Conservation (phyloP, 179 eudicot genomes). For the Amaranthus tricolor region DNA sequence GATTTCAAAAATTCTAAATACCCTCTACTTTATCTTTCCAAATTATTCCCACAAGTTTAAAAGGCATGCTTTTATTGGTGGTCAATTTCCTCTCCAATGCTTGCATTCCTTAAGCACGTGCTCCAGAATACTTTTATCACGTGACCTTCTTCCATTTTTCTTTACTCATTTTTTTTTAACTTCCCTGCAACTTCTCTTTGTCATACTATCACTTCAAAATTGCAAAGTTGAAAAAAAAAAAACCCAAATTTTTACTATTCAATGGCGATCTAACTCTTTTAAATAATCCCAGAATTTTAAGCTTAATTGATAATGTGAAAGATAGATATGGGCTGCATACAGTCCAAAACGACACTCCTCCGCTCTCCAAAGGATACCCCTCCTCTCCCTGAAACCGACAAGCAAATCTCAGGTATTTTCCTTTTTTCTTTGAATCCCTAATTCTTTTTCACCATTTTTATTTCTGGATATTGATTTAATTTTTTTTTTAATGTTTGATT, state of each 20-base stretch:
- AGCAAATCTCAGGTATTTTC: slow-evolving; percentile 55
- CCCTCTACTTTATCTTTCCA: no score
- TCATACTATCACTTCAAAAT: not conserved
- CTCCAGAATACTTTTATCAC: no score
- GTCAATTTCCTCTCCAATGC: no score
- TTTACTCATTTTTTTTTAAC: not conserved
- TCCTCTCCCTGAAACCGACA: slow-evolving; percentile 50
- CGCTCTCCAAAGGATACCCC: slow-evolving; percentile 63
- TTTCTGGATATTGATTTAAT: slow-evolving; percentile 23
- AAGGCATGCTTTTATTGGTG: no score
- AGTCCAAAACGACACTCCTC: slow-evolving; percentile 89
- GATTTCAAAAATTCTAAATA: no score
- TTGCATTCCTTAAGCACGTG: no score
- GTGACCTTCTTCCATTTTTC: no score
- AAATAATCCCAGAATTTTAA: not conserved
- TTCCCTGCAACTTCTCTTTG: not conserved
- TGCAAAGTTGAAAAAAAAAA: not conserved
- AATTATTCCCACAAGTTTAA: no score
- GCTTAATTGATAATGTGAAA: slow-evolving; percentile 28
- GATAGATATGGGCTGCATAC: slow-evolving; percentile 81
- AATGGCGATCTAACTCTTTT: slow-evolving; percentile 10
- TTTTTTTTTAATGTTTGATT: slow-evolving; percentile 7
- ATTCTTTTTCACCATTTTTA: not conserved
- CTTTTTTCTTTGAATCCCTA: not conserved
- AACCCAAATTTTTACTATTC: not conserved